Percentiles rank a stretch among this genome's conserved stretches.
Conservation (phyloP, 441 rosid species). For the Populus hybrid region DNA sequence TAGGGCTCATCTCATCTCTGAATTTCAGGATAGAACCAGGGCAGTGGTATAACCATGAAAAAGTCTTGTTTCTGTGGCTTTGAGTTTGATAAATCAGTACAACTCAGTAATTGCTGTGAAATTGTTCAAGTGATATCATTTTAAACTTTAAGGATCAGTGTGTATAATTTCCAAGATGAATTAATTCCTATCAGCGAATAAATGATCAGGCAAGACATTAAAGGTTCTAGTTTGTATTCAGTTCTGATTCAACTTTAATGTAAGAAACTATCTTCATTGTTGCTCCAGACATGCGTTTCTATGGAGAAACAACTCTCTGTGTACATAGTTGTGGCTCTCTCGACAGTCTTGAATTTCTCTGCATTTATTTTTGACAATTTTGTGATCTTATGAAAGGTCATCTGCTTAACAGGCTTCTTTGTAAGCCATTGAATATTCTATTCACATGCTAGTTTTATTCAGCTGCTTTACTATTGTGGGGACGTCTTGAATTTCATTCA, state of each 20-base stretch:
- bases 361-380: background rate
- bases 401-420: background rate
- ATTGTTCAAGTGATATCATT: background rate
- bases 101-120: background rate
- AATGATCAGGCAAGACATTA: background rate
- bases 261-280: background rate
- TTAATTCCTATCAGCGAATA: background rate
- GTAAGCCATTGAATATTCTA: background rate
- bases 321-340: too few relatives aligned
- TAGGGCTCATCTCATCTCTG: background rate
- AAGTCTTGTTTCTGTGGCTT: background rate
- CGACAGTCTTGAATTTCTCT: background rate
- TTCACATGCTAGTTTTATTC: background rate
- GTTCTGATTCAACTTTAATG: background rate
- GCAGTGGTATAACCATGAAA: background rate
- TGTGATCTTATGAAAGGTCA: background rate
- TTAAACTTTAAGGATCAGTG: slow-evolving; percentile 2
- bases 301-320: background rate
- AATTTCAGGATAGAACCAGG: slow-evolving; percentile 1
- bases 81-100: background rate
- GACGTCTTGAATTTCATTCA: slow-evolving; percentile 1
- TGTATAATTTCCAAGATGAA: background rate
- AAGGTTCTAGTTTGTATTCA: background rate
- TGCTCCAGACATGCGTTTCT: background rate
- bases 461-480: background rate